Conservation (phyloP, 2,329 filamentous ascomycete genomes). For the Coniella vitis region DNA sequence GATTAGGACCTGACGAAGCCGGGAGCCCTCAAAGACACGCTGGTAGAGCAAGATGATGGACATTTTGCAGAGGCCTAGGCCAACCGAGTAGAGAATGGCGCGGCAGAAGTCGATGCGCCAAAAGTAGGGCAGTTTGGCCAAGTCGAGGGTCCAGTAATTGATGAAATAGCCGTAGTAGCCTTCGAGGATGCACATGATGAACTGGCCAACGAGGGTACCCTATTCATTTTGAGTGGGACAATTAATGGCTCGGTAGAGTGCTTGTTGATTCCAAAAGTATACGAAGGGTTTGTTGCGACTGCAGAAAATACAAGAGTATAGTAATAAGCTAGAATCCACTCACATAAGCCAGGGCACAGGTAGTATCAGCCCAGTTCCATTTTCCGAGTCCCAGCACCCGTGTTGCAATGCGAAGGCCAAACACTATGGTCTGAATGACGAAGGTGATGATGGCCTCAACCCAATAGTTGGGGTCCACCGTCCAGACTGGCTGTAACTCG, state of each 20-base stretch:
- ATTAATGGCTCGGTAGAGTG: too few species aligned
- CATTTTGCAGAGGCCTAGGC: slow-evolving; percentile 6
- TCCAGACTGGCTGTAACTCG: slow-evolving; percentile 5
- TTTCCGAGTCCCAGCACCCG: neutral
- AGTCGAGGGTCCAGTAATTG: slow-evolving; percentile 11
- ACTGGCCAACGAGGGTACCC: slow-evolving; percentile 1
- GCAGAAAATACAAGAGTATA: too few species aligned
- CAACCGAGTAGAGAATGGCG: slow-evolving; percentile 2
- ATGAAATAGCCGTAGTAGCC: slow-evolving; percentile 7
- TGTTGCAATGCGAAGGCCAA: slow-evolving; percentile 1
- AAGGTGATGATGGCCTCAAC: slow-evolving; percentile 5
- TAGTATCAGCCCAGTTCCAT: slow-evolving; percentile 8
- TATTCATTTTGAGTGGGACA: neutral
- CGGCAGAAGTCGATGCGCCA: slow-evolving; percentile 10
- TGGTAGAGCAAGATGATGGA: slow-evolving; percentile 12
- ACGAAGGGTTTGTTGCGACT: neutral
- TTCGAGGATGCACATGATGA: slow-evolving; percentile 7
- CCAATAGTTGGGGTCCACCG: slow-evolving; percentile 7
- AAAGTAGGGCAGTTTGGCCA: neutral
- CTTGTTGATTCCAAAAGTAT: too few species aligned
- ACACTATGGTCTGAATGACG: slow-evolving; percentile 5
- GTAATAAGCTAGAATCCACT: too few species aligned
- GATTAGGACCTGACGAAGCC: slow-evolving; percentile 2
- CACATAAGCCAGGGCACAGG: slow-evolving; percentile 8
- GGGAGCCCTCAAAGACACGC: slow-evolving; percentile 6